Conservation (phyloP, 1,139 yeast genomes). For the Blastobotrys malaysiensis region DNA sequence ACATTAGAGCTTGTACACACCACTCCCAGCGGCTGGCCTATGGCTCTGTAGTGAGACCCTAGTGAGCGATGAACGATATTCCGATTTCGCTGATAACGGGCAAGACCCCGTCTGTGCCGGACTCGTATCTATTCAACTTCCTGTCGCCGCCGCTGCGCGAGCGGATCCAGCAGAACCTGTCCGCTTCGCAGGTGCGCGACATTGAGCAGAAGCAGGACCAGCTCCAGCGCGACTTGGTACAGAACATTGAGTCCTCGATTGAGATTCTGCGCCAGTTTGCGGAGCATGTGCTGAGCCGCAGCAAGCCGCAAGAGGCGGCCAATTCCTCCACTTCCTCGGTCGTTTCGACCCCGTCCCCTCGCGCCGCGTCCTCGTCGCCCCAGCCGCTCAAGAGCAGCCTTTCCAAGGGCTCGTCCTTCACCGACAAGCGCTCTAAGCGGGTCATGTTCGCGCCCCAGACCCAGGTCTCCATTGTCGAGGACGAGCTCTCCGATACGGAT, state of each 20-base stretch:
- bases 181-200: slow-evolving; percentile 11
- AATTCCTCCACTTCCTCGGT: slow-evolving; percentile 6
- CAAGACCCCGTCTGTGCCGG: slow-evolving; percentile 20
- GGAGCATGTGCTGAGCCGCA: slow-evolving; percentile 10
- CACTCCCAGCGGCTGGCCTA: slow-evolving; percentile 1
- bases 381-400: slow-evolving; percentile 2
- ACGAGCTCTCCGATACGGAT: slow-evolving; percentile 4
- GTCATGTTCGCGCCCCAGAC: slow-evolving; percentile 19
- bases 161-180: slow-evolving; percentile 12
- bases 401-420: background rate
- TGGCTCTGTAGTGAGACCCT: slow-evolving; percentile 8
- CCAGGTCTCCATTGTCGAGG: slow-evolving; percentile 14
- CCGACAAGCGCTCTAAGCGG: slow-evolving; percentile 14
- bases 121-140: slow-evolving; percentile 19
- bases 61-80: background rate
- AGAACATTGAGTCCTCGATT: slow-evolving; percentile 15
- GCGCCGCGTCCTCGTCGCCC: slow-evolving; percentile 1
- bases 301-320: slow-evolving; percentile 2
- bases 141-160: slow-evolving; percentile 15
- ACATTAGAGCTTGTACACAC: slow-evolving; percentile 11
- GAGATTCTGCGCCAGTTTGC: slow-evolving; percentile 15
- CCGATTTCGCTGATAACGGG: slow-evolving; percentile 7
- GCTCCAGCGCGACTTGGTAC: slow-evolving; percentile 18
- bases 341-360: slow-evolving; percentile 3
- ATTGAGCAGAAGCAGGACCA: slow-evolving; percentile 14